Percentiles rank a stretch among this genome's conserved stretches.
Conservation (phyloP, 495 filamentous ascomycete species). For the Penicillium odoratum region DNA sequence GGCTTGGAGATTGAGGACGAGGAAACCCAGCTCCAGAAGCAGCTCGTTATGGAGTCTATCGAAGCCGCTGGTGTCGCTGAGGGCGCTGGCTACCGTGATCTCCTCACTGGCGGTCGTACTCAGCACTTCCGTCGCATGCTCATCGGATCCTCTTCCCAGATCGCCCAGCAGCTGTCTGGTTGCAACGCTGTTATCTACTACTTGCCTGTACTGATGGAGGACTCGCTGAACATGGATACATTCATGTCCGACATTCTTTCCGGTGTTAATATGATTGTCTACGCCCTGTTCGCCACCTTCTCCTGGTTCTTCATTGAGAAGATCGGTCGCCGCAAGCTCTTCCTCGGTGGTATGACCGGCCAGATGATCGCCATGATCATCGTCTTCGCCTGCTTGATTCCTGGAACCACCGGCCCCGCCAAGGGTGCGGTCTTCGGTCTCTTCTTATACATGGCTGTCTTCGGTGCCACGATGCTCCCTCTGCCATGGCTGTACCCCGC, state of each 20-base stretch:
- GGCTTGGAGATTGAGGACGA: constrained; percentile 59
- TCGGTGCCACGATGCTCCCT: constrained; percentile 71
- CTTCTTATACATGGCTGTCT: constrained; percentile 76
- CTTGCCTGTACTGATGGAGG: constrained; percentile 73
- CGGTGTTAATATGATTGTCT: constrained; percentile 83
- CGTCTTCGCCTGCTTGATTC: constrained; percentile 70
- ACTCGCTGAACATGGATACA: constrained; percentile 59
- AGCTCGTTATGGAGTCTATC: constrained; percentile 74
- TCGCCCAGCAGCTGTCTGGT: constrained; percentile 76
- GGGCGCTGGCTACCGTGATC: constrained; percentile 37
- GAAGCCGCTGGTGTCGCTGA: constrained; percentile 51
- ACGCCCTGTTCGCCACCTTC: constrained; percentile 72
- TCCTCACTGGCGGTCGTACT: constrained; percentile 43
- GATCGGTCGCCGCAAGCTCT: constrained; percentile 72
- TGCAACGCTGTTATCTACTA: constrained; percentile 90
- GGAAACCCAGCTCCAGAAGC: constrained; percentile 58
- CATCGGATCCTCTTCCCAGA: constrained; percentile 61
- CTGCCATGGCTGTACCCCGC: constrained; percentile 60
- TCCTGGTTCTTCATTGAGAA: constrained; percentile 87
- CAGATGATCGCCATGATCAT: constrained; percentile 74
- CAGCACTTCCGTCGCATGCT: constrained; percentile 52
- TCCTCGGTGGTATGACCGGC: constrained; percentile 68
- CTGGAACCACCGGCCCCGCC: constrained; percentile 49
- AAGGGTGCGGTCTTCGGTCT: constrained; percentile 75
- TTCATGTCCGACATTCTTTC: constrained; percentile 72